Base-by-base conservation (phyloP, 2,329 filamentous ascomycete species). In the Cladophialophora carrionii region DNA sequence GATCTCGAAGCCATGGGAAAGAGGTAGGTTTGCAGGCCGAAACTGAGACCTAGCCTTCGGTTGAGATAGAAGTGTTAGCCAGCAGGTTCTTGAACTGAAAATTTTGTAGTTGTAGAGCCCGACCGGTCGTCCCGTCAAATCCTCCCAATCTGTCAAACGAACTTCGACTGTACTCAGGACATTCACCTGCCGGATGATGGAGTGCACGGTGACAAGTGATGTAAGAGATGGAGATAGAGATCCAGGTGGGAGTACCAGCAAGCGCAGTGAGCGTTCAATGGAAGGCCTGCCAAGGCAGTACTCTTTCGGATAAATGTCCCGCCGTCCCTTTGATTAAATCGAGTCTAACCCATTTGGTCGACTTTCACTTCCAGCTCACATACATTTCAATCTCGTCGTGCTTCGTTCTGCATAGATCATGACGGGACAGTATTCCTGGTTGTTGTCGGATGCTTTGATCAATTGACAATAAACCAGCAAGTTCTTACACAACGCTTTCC, bases 1-100 rank as follows among this genome's bases (percentile, higher is more conserved):
- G 76, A 77, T 78, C 79, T 76, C 69, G 81, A 81, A 71, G 78
- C 75, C 83, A 84, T 85, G 48, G 61, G 76, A 70, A 58, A 56
- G 57, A 72, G 64, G 64, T 55, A 63, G 61, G 63, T n/a, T 72
- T 66, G 62, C 54, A 67, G 64, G 64, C 62, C 64, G 62, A 60
- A 62, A 69, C 58, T 55, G 60, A 61, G 56, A 68, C 70, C 71
- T 71, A 73, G 71, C 67, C 71, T 72, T 67, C 51, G 64, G 62
- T 61, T 63, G 57, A 63, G 55, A 61, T 58, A 57, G 66, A 69
- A 61, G 61, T 60, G 69, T 73, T 71, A 73, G 72, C 71, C 58
- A 64, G 46, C 67, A 52, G 55, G 65, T 65, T 70, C 67, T 65
- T 60, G 63, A 41, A 62, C 64, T 34, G 54, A 59, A 65, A 61